Conservation (phyloP, 108 stramenopile species). For the Ochromonas danica region DNA sequence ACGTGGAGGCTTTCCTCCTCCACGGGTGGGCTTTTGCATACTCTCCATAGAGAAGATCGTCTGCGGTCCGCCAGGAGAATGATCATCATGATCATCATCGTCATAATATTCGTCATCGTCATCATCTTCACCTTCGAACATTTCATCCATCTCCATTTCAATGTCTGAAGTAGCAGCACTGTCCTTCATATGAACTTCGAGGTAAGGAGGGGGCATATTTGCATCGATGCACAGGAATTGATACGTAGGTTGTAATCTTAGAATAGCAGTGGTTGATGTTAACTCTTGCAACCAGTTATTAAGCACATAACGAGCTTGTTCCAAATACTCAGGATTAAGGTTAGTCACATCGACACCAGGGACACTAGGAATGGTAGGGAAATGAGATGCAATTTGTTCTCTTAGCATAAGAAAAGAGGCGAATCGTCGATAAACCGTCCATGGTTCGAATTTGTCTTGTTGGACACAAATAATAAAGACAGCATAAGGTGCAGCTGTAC, state of each 20-base stretch:
- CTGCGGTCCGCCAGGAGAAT: background rate
- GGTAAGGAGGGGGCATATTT: slow-evolving; percentile 44
- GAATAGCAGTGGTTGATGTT: slow-evolving; percentile 34
- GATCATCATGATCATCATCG: slow-evolving; percentile 11
- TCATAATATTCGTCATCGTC: slow-evolving; percentile 13
- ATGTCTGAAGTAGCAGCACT: slow-evolving; percentile 26
- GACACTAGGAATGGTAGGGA: background rate
- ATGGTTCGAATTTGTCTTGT: slow-evolving; percentile 31
- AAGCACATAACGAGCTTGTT: slow-evolving; percentile 42
- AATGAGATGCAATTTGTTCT: background rate
- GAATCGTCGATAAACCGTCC: slow-evolving; percentile 22
- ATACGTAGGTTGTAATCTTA: slow-evolving; percentile 29
- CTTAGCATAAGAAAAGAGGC: background rate
- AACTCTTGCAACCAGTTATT: slow-evolving; percentile 45
- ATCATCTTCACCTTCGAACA: slow-evolving; percentile 42
- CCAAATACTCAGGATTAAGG: slow-evolving; percentile 33
- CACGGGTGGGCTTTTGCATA: background rate
- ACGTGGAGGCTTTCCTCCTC: background rate
- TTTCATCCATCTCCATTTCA: slow-evolving; percentile 53
- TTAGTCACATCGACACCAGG: background rate
- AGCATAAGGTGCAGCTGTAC: background rate
- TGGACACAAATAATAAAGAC: slow-evolving; percentile 35
- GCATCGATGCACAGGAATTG: slow-evolving; percentile 48
- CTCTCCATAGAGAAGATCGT: background rate
- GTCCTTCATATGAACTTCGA: slow-evolving; percentile 44